Conservation (phyloP, 2,329 filamentous ascomycete species). For the Domatiomyces catenatus region DNA sequence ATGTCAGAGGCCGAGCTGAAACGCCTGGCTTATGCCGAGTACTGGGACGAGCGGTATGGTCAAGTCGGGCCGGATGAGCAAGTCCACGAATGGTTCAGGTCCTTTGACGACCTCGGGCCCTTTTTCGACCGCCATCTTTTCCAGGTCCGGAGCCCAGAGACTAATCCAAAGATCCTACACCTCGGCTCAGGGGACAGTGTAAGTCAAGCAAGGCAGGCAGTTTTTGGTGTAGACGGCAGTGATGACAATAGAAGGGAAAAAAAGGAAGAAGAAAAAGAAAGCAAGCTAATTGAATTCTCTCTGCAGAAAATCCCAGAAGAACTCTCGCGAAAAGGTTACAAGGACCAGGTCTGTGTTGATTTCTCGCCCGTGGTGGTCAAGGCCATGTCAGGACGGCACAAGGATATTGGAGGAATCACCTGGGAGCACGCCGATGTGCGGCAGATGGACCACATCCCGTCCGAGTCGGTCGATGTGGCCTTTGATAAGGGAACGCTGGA, state of each 20-base stretch:
- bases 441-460: constrained; percentile 29
- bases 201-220: too few species aligned
- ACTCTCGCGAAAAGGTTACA: constrained; percentile 34
- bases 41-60: constrained; percentile 14
- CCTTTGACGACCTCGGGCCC: constrained; percentile 10
- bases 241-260: too few species aligned
- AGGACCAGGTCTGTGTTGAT: constrained; percentile 39
- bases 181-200: constrained; percentile 6
- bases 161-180: constrained; percentile 8
- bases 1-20: constrained; percentile 9
- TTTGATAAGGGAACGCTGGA: constrained; percentile 45
- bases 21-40: constrained; percentile 10
- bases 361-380: constrained; percentile 41
- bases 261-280: too few species aligned
- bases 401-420: constrained; percentile 26
- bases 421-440: constrained; percentile 40
- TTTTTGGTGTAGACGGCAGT: too few species aligned
- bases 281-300: too few species aligned
- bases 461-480: constrained; percentile 36
- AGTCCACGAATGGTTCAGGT: constrained; percentile 14
- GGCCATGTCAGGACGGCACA: constrained; percentile 35
- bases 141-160: constrained; percentile 6
- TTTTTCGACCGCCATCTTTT: constrained; percentile 11
- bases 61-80: constrained; percentile 9
- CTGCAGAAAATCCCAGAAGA: constrained; percentile 38